Conservation (phyloP, 257 asterid species). For the Striga asiatica region DNA sequence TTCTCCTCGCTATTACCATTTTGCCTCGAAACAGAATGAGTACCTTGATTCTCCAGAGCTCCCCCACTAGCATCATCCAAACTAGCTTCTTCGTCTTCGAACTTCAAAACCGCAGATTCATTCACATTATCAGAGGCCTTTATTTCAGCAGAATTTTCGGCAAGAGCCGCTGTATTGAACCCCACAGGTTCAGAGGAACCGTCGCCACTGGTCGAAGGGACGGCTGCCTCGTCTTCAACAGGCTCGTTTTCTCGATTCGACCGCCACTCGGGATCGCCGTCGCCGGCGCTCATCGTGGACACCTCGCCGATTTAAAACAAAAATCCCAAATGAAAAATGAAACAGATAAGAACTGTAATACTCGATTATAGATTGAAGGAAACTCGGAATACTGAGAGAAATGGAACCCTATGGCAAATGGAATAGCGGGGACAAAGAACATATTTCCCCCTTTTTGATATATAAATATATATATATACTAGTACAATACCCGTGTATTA, state of each 20-base stretch:
- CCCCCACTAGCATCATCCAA: constrained; percentile 14
- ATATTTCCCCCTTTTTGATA: too few species aligned
- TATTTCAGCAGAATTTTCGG: constrained; percentile 10
- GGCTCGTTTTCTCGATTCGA: constrained; percentile 1
- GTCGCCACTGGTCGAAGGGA: constrained; percentile 17
- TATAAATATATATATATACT: too few species aligned
- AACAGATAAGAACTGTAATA: not conserved
- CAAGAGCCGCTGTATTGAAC: not conserved
- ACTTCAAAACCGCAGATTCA: constrained; percentile 11
- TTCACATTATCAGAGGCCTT: not conserved
- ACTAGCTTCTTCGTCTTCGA: constrained; percentile 10
- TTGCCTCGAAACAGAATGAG: constrained; percentile 4
- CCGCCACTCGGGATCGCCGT: constrained; percentile 21
- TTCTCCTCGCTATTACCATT: not conserved
- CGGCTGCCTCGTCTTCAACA: constrained; percentile 8
- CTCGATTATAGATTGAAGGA: too few species aligned
- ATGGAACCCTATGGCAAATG: not conserved
- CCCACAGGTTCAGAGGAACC: constrained; percentile 10
- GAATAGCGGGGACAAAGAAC: too few species aligned
- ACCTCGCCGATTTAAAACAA: not conserved
- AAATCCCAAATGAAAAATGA: not conserved
- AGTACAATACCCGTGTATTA: too few species aligned
- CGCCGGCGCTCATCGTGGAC: constrained; percentile 21
- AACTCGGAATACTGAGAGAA: not conserved
- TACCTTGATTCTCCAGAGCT: constrained; percentile 10